Evolutionary conservation across 2,329 filamentous ascomycete genomes (phyloP).

Genomic region (Colletotrichum simmondsii): DNA sequence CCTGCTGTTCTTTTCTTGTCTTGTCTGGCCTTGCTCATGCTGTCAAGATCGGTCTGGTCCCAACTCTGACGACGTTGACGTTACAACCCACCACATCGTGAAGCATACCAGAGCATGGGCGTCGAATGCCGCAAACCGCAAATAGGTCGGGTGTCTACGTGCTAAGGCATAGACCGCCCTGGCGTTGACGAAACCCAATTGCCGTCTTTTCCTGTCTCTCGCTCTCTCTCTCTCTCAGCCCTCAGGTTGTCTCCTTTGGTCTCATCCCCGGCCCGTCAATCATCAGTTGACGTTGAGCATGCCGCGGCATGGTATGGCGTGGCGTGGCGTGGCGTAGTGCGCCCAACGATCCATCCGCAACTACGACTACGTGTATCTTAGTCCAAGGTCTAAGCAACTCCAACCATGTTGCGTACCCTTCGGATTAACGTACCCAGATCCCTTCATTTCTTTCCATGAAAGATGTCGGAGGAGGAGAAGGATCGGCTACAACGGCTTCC

Average conservation of each 20-base stretch:
- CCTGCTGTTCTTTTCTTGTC: constrained; percentile 8
- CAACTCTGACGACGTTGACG: not conserved
- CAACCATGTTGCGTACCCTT: constrained; percentile 1
- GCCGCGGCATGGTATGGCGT: not conserved
- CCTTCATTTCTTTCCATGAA: constrained; percentile 16
- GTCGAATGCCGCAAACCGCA: not conserved
- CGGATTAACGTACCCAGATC: constrained; percentile 25
- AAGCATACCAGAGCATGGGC: not conserved
- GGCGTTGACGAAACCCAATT: constrained; percentile 9
- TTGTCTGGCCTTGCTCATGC: not conserved
- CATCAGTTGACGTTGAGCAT: constrained; percentile 23
- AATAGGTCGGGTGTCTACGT: not conserved
- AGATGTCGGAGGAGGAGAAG: not conserved
- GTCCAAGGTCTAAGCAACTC: not conserved
- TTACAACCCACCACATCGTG: not conserved
- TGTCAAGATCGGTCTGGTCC: not conserved
- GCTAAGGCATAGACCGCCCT: not conserved
- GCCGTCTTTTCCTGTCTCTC: not conserved
- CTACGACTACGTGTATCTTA: not conserved
- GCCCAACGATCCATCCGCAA: not conserved
- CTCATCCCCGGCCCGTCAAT: constrained; percentile 21
- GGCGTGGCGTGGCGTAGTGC: not conserved
- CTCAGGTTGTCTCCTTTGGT: not conserved
- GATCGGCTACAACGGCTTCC: constrained; percentile 19
- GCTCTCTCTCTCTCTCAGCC: not conserved